Evolutionary conservation across 2,329 filamentous ascomycete genomes (phyloP), one percentile per base, ranked within the genome.

Genomic region (Pseudocercospora pini-densiflorae): DNA sequence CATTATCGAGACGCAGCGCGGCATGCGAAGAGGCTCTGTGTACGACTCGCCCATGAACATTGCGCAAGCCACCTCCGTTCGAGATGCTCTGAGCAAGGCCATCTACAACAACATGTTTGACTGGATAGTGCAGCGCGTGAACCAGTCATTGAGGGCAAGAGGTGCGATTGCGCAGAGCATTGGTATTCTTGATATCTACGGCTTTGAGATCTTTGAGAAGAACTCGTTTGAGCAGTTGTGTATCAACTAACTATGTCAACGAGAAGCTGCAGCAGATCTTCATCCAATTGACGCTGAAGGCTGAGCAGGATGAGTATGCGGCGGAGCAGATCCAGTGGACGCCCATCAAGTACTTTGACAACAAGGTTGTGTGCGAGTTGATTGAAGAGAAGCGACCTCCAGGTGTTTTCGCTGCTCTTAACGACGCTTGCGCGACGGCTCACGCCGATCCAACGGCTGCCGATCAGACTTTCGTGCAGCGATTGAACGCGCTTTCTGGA

Each of bases 241-340:
- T 81, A 99, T 99, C 86, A 99, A 99, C 83, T 99, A 99, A 99
- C 83, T 99, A 98, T 77, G 96, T 98, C 77, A 99, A 99, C 80
- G 95, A 99, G 82, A 99, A 99, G 81, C 84, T 99, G 65, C 95
- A 99, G 81, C 95, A 99, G 77, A 98, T 99, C 75, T 99, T 99
- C 78, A 99, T 99, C 73, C 95, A 99, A 80, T 84, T 99, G 73
- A 99, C 95, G 0, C 81, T 99, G 69, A 97, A 97, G 83, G 91
- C 95, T 0, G 95, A 99, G 79, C 95, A 99, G 81, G 95, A 99
- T 73, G 95, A 99, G 79, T 99, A 99, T 76, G 93, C 91, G 16
- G 86, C 92, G 58, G 95, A 99, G 80, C 90, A 98, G 83, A 99
- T 99, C 77, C 90, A 97, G 77, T 99, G 95, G 95, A 97, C 94